phyloP scores from a whole-genome alignment of 305 asterid species.

The Nicotiana rustica region DNA sequence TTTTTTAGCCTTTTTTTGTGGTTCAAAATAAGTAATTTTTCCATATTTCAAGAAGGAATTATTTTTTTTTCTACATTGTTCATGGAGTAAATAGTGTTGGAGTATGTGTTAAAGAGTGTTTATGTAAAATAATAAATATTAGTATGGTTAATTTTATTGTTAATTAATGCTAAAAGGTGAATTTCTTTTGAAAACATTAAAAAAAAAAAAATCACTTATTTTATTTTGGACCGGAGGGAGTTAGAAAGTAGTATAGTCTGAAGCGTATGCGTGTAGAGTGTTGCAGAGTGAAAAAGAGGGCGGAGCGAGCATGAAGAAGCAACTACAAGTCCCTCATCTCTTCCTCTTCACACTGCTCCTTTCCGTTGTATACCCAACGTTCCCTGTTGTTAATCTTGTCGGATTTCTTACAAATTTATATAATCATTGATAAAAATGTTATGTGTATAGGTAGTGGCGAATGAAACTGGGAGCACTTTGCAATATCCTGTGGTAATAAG shows the following conservation, averaged over 20 bases:
- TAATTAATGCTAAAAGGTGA: too few species aligned
- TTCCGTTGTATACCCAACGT: constrained; percentile 18
- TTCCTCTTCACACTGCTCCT: constrained; percentile 11
- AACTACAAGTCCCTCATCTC: neutral
- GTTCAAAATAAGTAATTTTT: too few species aligned
- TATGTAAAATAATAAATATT: too few species aligned
- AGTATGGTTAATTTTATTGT: too few species aligned
- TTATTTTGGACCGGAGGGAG: too few species aligned
- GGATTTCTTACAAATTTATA: neutral
- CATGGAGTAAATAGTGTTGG: too few species aligned
- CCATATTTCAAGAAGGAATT: too few species aligned
- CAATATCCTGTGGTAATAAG: constrained; percentile 82
- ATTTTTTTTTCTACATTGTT: too few species aligned
- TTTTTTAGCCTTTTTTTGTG: too few species aligned
- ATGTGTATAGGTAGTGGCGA: constrained; percentile 53
- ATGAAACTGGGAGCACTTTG: constrained; percentile 48
- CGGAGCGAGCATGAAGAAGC: constrained; percentile 1
- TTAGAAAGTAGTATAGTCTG: neutral
- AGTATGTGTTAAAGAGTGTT: too few species aligned
- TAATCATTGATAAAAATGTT: constrained; percentile 1
- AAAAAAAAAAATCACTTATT: too few species aligned
- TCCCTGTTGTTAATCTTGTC: neutral
- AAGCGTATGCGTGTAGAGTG: neutral
- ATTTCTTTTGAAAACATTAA: too few species aligned
- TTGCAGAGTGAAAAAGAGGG: neutral